Evolutionary conservation across 2,329 filamentous ascomycete species (phyloP).

Genomic region (Aspergillus calidoustus): DNA sequence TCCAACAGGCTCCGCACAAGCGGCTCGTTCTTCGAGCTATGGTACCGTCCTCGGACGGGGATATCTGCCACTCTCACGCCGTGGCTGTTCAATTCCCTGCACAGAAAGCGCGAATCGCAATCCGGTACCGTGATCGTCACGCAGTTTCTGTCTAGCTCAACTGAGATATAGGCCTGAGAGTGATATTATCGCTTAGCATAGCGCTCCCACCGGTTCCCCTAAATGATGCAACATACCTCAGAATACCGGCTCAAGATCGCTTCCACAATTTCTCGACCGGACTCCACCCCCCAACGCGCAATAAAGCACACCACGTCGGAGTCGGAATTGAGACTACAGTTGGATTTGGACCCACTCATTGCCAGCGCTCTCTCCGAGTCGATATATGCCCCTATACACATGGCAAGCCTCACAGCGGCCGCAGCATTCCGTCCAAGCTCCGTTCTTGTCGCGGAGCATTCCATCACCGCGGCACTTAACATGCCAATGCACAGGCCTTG

Average conservation of each 20-base stretch:
- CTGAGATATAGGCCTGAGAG: constrained; percentile 6
- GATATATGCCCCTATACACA: constrained; percentile 5
- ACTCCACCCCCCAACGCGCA: constrained; percentile 1
- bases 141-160: not conserved
- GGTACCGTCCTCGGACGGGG: constrained; percentile 5
- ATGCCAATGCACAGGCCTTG: constrained; percentile 8
- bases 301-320: not conserved
- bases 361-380: not conserved
- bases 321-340: not conserved
- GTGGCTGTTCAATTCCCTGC: not conserved
- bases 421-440: constrained; percentile 2
- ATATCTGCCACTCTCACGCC: not conserved
- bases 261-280: not conserved
- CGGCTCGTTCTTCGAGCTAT: not conserved
- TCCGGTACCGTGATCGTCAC: constrained; percentile 1
- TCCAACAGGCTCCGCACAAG: not conserved
- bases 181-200: not conserved
- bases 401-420: not conserved
- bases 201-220: no score
- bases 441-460: not conserved
- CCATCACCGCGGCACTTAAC: constrained; percentile 1
- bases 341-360: not conserved
- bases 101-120: not conserved
- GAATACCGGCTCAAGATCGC: not conserved
- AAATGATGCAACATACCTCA: not conserved